phyloP scores from a whole-genome alignment of 2,329 filamentous ascomycete genomes.

The Mollisiaceae sp. region DNA sequence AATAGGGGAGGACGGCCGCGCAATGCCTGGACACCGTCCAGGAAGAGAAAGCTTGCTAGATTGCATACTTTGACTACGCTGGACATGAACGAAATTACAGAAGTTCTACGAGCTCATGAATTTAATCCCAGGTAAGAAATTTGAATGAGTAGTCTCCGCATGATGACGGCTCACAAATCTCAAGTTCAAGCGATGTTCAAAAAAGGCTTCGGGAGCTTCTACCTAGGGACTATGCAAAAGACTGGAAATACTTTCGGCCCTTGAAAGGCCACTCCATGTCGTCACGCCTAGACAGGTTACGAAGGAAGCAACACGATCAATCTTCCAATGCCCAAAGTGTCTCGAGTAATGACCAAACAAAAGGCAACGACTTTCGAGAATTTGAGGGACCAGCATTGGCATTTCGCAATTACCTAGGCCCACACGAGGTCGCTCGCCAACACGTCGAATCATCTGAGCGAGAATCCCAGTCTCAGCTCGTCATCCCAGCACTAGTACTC shows the following conservation, averaged over 20 bases:
- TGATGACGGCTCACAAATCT: not conserved
- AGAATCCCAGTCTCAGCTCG: not conserved
- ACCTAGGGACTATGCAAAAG: conserved; percentile 6
- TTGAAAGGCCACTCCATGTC: not conserved
- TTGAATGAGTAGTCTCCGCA: too few relatives aligned
- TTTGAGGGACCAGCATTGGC: not conserved
- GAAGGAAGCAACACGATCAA: not conserved
- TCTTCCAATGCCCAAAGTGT: not conserved
- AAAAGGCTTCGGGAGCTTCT: conserved; percentile 7
- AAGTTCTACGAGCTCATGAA: not conserved
- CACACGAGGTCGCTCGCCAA: not conserved
- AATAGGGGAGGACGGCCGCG: conserved; percentile 11
- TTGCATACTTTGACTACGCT: not conserved
- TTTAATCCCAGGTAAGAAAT: not conserved
- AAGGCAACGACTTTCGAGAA: too few relatives aligned
- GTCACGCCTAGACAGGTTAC: not conserved
- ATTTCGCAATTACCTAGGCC: not conserved
- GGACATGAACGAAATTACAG: not conserved
- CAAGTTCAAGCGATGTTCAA: conserved; percentile 5
- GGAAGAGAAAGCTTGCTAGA: not conserved
- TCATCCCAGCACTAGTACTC: not conserved
- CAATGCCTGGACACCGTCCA: not conserved
- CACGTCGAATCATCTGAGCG: too few relatives aligned
- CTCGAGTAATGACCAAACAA: not conserved
- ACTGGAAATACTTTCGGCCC: not conserved